Evolutionary conservation across 495 filamentous ascomycete species (phyloP).

Genomic region (Mycothermus thermophilus): DNA sequence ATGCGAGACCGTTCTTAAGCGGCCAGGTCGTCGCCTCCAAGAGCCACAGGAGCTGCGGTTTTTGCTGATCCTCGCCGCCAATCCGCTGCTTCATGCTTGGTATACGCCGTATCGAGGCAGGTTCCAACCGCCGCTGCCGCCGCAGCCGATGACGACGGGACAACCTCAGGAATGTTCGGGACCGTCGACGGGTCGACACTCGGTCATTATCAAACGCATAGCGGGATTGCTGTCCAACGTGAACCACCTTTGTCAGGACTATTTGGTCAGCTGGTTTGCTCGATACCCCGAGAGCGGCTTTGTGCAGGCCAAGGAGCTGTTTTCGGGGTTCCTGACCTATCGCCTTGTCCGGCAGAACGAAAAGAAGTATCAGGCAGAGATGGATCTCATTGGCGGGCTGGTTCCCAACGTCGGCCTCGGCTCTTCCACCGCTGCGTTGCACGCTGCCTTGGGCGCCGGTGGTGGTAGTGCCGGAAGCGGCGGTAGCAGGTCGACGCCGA

Average conservation of each 20-base stretch:
- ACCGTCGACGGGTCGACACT: constrained; percentile 38
- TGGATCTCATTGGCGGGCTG: constrained; percentile 48
- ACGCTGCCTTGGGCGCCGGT: constrained; percentile 50
- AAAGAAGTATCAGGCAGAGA: constrained; percentile 43
- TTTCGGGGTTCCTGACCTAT: constrained; percentile 71
- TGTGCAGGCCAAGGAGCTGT: constrained; percentile 57
- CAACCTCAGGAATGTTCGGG: no score
- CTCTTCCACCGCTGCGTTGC: constrained; percentile 44
- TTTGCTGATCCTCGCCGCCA: constrained; percentile 70
- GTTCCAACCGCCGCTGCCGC: constrained; percentile 14
- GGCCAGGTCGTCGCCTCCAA: constrained; percentile 58
- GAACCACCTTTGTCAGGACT: constrained; percentile 62
- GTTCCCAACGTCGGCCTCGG: constrained; percentile 55
- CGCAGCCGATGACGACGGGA: constrained; percentile 3
- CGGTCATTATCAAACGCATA: constrained; percentile 78
- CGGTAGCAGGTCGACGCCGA: no score
- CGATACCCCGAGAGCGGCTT: constrained; percentile 56
- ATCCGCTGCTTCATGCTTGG: constrained; percentile 53
- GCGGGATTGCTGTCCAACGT: constrained; percentile 68
- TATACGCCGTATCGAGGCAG: constrained; percentile 23
- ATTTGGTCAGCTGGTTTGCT: constrained; percentile 76
- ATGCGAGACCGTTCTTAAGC: constrained; percentile 71
- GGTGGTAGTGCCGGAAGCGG: background rate
- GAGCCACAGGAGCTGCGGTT: constrained; percentile 63
- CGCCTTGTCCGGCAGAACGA: constrained; percentile 61